Conservation (phyloP, 208 protist genomes). For the Leishmania tropica region DNA sequence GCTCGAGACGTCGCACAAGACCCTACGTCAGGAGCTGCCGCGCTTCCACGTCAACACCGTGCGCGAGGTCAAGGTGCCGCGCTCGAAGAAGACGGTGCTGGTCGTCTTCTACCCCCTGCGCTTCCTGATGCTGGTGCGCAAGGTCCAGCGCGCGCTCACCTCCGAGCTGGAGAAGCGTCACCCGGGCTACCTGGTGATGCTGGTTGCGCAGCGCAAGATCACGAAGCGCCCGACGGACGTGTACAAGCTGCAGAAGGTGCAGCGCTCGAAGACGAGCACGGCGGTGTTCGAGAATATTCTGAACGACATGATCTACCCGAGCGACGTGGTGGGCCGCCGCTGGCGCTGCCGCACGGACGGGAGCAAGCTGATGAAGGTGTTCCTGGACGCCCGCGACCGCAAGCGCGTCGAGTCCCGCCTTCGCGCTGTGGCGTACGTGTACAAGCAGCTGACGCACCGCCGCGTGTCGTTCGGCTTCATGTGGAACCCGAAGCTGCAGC, state of each 20-base stretch:
- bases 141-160: slow-evolving; percentile 94
- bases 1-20: slow-evolving; percentile 92
- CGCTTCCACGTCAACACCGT: slow-evolving; percentile 96
- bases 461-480: slow-evolving; percentile 97
- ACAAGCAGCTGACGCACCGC: slow-evolving; percentile 98
- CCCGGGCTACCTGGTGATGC: slow-evolving; percentile 93
- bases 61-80: slow-evolving; percentile 82
- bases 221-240: slow-evolving; percentile 86
- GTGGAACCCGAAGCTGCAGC: slow-evolving; percentile 93
- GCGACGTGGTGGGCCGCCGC: slow-evolving; percentile 98
- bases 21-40: slow-evolving; percentile 93
- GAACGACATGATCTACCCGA: slow-evolving; percentile 98
- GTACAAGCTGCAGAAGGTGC: slow-evolving; percentile 92
- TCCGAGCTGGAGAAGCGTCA: slow-evolving; percentile 99
- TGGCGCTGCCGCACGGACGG: slow-evolving; percentile 96
- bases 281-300: slow-evolving; percentile 98
- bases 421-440: slow-evolving; percentile 95
- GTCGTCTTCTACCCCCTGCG: slow-evolving; percentile 98
- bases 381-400: slow-evolving; percentile 88
- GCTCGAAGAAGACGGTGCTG: slow-evolving; percentile 86
- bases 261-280: slow-evolving; percentile 95
- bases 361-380: slow-evolving; percentile 96
- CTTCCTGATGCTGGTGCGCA: slow-evolving; percentile 96
- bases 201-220: slow-evolving; percentile 96
- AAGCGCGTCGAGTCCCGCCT: slow-evolving; percentile 93